Base-by-base conservation (phyloP, 352 stramenopile genomes). In the Pseudoperonospora humuli region DNA sequence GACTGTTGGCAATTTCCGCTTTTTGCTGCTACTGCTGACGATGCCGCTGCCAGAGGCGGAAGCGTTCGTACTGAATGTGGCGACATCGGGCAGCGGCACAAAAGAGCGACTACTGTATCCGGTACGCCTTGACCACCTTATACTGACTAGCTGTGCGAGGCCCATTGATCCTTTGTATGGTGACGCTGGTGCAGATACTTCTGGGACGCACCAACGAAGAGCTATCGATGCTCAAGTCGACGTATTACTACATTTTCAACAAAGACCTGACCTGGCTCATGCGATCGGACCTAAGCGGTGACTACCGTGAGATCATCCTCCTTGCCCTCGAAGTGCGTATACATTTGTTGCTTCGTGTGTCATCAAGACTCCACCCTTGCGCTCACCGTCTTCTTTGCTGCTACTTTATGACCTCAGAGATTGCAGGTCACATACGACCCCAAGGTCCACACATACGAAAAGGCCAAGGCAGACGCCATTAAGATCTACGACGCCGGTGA, bases 241-340 rank as follows among this genome's bases (percentile, higher is more conserved):
- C 72, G 37, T 87, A 82, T 56, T 84, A 77, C 44, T 70, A 84
- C 40, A 76, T 79, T 54, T 85, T 78, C 54, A 79, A 83, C 43
- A 61, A 83, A 46, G 77, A 90, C 40, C 56, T 87, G 42, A 67
- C 60, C 13, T 75, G 74, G 47, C 54, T 78, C 18, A 74, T 87
- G 65, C 54, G 67, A 34, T 73, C 67, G 14, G 73, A 86, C 45
- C 58, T 85, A 7, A 70, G 64, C 28, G 77, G 77, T 15, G 75
- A 90, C 60, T 80, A 83, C 50, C 71, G 66, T 47, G 78, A 76
- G 41, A 60, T 86, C 32, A 72, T 84, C 33, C 57, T 84, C 20
- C 39, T 79, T 31, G 61, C 72, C 6, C 57, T 90, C 14, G 70
- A 87, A 52, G 70, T 77, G 32, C 29, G 36, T 54, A 27, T 39